These are phyloP conservation scores for Gaultheria prostrata DNA, from an alignment of 148 eudicot species.

Conservation along the genomic window DNA sequence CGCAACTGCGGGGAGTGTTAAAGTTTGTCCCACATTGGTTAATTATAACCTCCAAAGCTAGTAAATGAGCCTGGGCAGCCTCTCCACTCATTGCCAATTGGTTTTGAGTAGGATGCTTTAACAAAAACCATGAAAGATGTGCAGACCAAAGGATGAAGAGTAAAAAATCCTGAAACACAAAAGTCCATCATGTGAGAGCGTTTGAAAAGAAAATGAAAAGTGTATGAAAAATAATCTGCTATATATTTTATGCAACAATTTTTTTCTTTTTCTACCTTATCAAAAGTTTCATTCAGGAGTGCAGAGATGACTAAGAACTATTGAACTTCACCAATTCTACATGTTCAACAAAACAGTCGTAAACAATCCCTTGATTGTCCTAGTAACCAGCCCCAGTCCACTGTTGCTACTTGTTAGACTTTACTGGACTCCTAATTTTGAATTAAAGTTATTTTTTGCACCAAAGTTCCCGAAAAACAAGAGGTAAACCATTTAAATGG, in stretches of 20 bases:
- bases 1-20: too few species aligned
- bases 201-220: background rate
- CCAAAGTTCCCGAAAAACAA: background rate
- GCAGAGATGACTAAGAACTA: background rate
- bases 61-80: too few species aligned
- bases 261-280: background rate
- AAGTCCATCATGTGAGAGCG: background rate
- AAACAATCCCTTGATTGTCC: background rate
- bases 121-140: background rate
- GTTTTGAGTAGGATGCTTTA: too few species aligned
- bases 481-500: background rate
- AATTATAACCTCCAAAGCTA: too few species aligned
- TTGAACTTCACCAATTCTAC: background rate
- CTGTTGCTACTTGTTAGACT: background rate
- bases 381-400: background rate
- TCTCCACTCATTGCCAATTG: too few species aligned
- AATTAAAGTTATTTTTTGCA: background rate
- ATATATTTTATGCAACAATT: background rate
- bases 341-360: background rate
- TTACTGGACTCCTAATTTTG: background rate
- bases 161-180: background rate
- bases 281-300: background rate
- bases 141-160: constrained; percentile 6
- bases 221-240: background rate
- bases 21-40: too few species aligned